Base-by-base conservation (phyloP, 2,329 filamentous ascomycete species). In the Trichophyton rubrum region DNA sequence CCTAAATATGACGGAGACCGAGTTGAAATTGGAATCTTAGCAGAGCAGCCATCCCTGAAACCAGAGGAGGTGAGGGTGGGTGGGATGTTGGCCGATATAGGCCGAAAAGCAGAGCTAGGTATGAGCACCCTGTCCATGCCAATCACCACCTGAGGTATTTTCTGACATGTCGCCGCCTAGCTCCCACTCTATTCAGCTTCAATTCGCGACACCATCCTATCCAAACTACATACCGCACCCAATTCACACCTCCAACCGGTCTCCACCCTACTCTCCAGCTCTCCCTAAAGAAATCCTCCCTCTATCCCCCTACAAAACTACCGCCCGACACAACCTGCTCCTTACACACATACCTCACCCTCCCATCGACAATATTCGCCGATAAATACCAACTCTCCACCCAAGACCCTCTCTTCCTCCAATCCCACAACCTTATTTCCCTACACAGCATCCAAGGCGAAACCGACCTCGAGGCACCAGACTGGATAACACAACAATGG, bases 401-500 rank as follows among this genome's bases (percentile, higher is more conserved):
- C 8, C 69, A 69, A 3, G 75, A 77, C 61, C 74, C 81, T 0
- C 79, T 96, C 3, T 93, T 95, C 74, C 80, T 95, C 33, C 73
- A 83, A 2, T 91, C 89, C 0, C 90, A 95, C 68, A 89, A 95
- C 68, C 80, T 96, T 20, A 78, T 80, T 1, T 77, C 82, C 1
- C 75, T 95, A 45, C 84, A 80, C 51, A 83, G 86, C 64, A 80
- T 89, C 13, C 85, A 84, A 27, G 82, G 88, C 11, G 88, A 89
- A 20, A 88, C 91, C 5, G 91, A 97, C 66, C 85, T 97, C 59
- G 92, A 97, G 75, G 90, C 90, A 0, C 92, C 92, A 1, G 86
- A 87, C 67, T 97, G 95, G 77, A 83, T 85, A 1, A 80, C 90
- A 33, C 70, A 80, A 5, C 73, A 79, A 35, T 96, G 92, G 92